Conservation (phyloP, 2,329 filamentous ascomycete genomes). For the Claviceps sp. region DNA sequence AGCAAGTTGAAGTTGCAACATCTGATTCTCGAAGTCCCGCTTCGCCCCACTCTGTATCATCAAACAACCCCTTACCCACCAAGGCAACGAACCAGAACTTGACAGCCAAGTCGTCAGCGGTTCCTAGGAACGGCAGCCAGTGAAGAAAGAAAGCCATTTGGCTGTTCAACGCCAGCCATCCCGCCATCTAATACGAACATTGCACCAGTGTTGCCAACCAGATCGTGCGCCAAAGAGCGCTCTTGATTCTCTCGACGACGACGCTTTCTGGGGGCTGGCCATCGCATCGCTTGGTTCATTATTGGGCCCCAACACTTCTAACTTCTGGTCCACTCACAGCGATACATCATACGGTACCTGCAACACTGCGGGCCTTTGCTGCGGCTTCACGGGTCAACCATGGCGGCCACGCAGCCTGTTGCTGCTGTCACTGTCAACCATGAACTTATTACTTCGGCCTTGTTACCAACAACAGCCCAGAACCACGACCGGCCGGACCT, state of each 20-base stretch:
- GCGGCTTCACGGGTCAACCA: conserved; percentile 1
- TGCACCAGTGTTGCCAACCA: not conserved
- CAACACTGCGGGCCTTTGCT: not conserved
- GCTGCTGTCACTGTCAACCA: not conserved
- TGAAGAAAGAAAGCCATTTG: not conserved
- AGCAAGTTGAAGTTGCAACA: not conserved
- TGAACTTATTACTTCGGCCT: not conserved
- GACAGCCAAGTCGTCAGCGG: not conserved
- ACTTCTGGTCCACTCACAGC: not conserved
- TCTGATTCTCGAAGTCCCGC: not conserved
- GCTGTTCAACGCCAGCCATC: not conserved
- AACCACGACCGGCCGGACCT: not conserved
- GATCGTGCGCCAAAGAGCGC: not conserved
- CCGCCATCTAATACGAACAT: not conserved
- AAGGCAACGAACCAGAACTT: not conserved
- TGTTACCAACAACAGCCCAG: not conserved
- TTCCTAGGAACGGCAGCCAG: not conserved
- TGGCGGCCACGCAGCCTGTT: conserved; percentile 2
- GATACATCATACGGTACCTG: not conserved
- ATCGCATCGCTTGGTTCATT: not conserved
- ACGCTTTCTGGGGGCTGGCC: not conserved
- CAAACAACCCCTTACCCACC: not conserved
- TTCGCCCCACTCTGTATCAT: not conserved
- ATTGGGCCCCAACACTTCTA: not conserved
- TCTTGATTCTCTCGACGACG: not conserved